Percentiles rank a stretch among this genome's conserved stretches.
phyloP scores from a whole-genome alignment of 352 stramenopile genomes.

The Elongisporangium senticosum region DNA sequence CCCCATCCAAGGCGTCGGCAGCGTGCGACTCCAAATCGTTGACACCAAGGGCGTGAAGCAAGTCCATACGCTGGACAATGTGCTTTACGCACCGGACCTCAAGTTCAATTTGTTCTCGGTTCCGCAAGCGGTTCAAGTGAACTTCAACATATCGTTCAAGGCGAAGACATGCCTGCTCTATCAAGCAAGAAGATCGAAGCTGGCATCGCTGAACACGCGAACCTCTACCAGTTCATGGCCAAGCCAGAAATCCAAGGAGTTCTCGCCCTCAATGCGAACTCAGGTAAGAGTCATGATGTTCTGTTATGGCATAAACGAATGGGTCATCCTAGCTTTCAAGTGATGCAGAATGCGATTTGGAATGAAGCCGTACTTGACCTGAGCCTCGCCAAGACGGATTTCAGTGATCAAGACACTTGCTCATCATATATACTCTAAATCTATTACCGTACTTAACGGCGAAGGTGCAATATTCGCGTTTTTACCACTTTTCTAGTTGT shows the following conservation, averaged over 20 bases:
- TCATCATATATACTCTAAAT: conserved; percentile 10
- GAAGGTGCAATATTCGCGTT: too few relatives aligned
- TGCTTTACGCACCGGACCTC: conserved; percentile 7
- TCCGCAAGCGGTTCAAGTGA: conserved; percentile 7
- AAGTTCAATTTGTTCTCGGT: conserved; percentile 9
- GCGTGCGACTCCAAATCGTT: too few relatives aligned
- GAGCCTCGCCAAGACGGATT: neutral
- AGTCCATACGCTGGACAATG: neutral
- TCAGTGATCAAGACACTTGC: neutral
- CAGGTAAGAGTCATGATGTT: conserved; percentile 4
- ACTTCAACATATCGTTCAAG: conserved; percentile 14
- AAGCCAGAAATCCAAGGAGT: neutral
- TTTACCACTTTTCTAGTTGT: too few relatives aligned
- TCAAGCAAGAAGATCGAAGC: conserved; percentile 9
- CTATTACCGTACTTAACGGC: neutral
- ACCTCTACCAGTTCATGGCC: conserved; percentile 10
- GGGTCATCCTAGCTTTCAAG: conserved; percentile 5
- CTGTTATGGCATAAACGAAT: conserved; percentile 7
- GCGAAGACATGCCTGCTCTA: conserved; percentile 13
- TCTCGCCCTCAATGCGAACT: neutral
- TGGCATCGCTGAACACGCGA: conserved; percentile 2
- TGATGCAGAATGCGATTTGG: conserved; percentile 3
- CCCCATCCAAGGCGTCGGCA: too few relatives aligned
- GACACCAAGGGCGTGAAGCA: too few relatives aligned
- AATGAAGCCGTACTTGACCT: neutral